Base-by-base conservation (phyloP, 2,329 filamentous ascomycete species). In the Malbranchea zuffiana region DNA sequence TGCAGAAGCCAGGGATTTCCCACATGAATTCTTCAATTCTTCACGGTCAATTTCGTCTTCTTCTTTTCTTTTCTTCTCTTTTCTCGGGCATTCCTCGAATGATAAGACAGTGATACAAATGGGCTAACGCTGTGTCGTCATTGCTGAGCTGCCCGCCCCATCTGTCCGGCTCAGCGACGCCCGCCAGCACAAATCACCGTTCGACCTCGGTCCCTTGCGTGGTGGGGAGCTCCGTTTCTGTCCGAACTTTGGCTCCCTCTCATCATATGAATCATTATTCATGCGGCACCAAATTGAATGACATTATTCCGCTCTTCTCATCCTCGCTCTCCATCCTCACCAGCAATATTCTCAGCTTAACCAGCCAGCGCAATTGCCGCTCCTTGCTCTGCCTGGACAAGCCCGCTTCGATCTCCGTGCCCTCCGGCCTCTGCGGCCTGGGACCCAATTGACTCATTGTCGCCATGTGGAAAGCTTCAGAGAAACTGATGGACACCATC, bases 401-500 rank as follows among this genome's bases (percentile, higher is more conserved):
- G n/a, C n/a, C n/a, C n/a, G n/a, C n/a, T 23, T 29, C 31, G 13
- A 16, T 11, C 2, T 25, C 29, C 5, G 26, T 23, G 12, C 8
- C 10, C 18, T 6, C 23, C 18, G 27, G 33, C 19, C 33, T 19
- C 29, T 15, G 18, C 28, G 35, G 35, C 31, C 36, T 32, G 39
- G 28, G 29, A 13, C 16, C 16, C 20, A 29, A 35, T 43, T 37
- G n/a, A n/a, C n/a, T n/a, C n/a, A n/a, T n/a, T n/a, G 34, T 26
- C 32, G 61, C 44, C 44, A 95, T 95, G 87, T 96, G 88, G 88
- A 94, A 80, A 69, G 81, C 80, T 60, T 82, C 82, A 46, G 82
- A 87, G 63, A 74, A 76, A 67, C 66, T 96, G 78, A 90, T 94
- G 84, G 82, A 90, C 53, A 94, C 82, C 69, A 95, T 95, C 79